These are phyloP conservation scores for Diaporthe capsici DNA, from an alignment of 2,329 filamentous ascomycete genomes.

Conservation along the genomic window DNA sequence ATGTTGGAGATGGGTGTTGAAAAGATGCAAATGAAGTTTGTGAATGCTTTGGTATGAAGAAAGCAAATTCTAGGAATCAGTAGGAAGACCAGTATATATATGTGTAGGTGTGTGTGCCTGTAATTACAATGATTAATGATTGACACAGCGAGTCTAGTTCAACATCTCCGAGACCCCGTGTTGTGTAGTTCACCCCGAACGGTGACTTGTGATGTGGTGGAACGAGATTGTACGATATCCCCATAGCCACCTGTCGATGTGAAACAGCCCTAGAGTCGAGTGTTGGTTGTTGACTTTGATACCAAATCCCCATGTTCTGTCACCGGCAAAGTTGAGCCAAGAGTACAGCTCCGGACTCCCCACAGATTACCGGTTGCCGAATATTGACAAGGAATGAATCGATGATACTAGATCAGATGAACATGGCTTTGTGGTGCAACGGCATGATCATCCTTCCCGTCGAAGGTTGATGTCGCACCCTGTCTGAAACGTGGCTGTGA, in stretches of 20 bases:
- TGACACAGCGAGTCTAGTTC: not conserved
- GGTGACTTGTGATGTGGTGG: not conserved
- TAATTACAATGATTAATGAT: not conserved
- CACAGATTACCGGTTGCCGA: constrained; percentile 14
- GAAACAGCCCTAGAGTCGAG: not conserved
- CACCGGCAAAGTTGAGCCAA: not conserved
- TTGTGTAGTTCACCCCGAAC: not conserved
- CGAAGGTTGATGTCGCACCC: not conserved
- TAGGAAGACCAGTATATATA: not conserved
- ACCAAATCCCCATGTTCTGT: not conserved
- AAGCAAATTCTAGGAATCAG: not conserved
- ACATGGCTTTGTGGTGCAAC: constrained; percentile 5
- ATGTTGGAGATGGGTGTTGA: not conserved
- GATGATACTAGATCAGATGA: constrained; percentile 18
- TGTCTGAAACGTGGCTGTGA: constrained; percentile 20
- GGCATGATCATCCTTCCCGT: not conserved
- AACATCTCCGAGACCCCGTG: not conserved
- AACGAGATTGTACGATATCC: not conserved
- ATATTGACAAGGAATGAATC: constrained; percentile 7
- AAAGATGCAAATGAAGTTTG: not conserved
- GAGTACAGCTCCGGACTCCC: constrained; percentile 17
- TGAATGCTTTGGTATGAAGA: not conserved
- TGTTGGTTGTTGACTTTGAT: not conserved
- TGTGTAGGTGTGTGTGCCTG: not conserved
- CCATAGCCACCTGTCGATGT: not conserved